Base-by-base conservation (phyloP, 192 early-diverging fungal genomes). In the Hyaloraphidium curvatum region DNA sequence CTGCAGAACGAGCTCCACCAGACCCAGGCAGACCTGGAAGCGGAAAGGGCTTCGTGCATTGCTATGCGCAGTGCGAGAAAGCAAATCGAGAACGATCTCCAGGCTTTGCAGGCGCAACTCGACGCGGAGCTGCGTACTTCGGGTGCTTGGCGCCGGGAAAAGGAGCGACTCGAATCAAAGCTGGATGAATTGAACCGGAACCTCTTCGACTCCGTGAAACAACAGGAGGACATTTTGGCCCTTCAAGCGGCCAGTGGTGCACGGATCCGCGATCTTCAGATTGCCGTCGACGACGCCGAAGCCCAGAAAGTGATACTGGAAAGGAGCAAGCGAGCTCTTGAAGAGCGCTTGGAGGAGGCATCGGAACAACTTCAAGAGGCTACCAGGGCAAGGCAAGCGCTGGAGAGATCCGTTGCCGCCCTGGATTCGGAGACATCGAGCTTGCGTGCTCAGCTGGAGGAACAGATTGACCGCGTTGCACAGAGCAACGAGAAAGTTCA, bases 1-100 rank as follows among this genome's bases (percentile, higher is more conserved):
- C 89, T 87, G 61, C 83, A 87, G 59, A 82, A 77, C 55, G 86
- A 93, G 69, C 67, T 89, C 21, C 80, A 86, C 53, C 73, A 79
- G 39, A 71, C 87, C 39, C 72, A 80, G 53, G 63, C 70, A 5
- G 89, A 93, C 63, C 71, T 90, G 40, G 87, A 93, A 52, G 59
- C 71, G 1, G 86, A 85, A 63, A 76, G 72, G 53, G 52, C 39
- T 28, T 59, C 56, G 30, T 43, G 69, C 31, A 59, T 85, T 25
- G 69, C 68, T 28, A 68, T 86, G 60, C 82, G 81, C 50, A 81
- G 87, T 52, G 62, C 68, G n/a, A 76, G 82, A 50, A 76, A 75
- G 29, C 70, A 71, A 4, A 66, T 90, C 13, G 81, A 81, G 55
- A 62, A 56, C 23, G 78, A 78, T 26, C 62, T 82, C 56, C 82